Evolutionary conservation across 192 early-diverging fungal species (phyloP).

Genomic region (Podila epicladia): DNA sequence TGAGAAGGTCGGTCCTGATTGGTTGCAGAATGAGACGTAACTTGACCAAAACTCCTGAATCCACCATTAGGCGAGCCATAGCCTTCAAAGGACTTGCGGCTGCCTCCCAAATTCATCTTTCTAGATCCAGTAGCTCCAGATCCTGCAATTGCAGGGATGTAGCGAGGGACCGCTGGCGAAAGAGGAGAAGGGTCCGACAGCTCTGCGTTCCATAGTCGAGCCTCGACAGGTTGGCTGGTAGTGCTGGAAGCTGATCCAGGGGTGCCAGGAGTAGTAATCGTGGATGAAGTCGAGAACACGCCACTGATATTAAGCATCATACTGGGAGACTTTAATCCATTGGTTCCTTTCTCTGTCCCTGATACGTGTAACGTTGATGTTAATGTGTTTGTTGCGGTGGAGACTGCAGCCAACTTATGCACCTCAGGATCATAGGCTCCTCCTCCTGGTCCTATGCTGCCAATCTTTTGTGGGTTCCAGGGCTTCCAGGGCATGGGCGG

Average conservation of each 20-base stretch:
- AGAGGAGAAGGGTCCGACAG: conserved; percentile 3
- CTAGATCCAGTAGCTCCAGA: neutral
- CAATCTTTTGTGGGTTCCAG: neutral
- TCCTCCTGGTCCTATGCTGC: neutral
- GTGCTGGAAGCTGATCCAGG: neutral
- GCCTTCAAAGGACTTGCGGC: neutral
- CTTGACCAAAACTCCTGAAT: conserved; percentile 9
- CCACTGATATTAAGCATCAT: neutral
- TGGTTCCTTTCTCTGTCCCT: conserved; percentile 17
- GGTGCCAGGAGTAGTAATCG: neutral
- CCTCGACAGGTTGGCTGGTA: conserved; percentile 16
- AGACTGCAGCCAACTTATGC: neutral
- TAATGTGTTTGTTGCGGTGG: neutral
- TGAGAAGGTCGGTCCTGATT: neutral
- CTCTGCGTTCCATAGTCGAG: conserved; percentile 45
- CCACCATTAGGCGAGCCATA: neutral
- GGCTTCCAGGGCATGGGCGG: conserved; percentile 1
- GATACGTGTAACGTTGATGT: conserved; percentile 9
- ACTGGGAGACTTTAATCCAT: conserved; percentile 3
- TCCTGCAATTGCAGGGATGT: conserved; percentile 39
- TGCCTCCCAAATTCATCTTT: neutral
- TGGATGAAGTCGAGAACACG: neutral
- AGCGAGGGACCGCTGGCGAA: conserved; percentile 39
- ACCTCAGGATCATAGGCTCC: neutral
- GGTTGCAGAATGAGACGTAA: neutral